Evolutionary conservation across 805 yeast genomes (phyloP).

Genomic region (Barnettozyma salicaria): DNA sequence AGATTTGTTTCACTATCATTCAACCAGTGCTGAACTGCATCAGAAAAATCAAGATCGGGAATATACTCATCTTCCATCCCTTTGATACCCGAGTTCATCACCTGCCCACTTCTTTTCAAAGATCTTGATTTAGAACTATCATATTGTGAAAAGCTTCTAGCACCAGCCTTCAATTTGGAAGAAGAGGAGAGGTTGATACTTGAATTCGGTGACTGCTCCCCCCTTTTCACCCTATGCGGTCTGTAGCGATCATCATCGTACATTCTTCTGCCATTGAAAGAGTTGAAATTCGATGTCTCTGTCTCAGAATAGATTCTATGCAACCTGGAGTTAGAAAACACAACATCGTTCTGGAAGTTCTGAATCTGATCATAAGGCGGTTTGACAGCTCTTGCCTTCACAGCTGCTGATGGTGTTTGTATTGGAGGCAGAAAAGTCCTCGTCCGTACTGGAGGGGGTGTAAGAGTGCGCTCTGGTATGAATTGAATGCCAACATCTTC

Average conservation of each 20-base stretch:
- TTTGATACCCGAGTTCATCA: not conserved
- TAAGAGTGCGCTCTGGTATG: conserved; percentile 7
- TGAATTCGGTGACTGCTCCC: conserved; percentile 5
- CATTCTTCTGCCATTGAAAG: conserved; percentile 46
- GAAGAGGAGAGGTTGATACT: conserved; percentile 4
- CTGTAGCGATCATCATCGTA: conserved; percentile 49
- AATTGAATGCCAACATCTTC: conserved; percentile 7
- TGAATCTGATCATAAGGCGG: conserved; percentile 22
- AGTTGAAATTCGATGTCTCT: conserved; percentile 55
- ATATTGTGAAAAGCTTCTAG: conserved; percentile 17
- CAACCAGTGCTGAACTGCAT: conserved; percentile 43
- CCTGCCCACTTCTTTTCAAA: conserved; percentile 5
- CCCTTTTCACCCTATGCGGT: conserved; percentile 27
- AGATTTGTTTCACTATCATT: conserved; percentile 9
- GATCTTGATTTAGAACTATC: conserved; percentile 12
- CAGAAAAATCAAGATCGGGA: conserved; percentile 60
- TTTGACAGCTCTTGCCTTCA: conserved; percentile 18
- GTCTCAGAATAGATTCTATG: conserved; percentile 60
- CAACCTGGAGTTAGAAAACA: conserved; percentile 27
- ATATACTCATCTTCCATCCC: conserved; percentile 75
- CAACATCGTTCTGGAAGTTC: conserved; percentile 13
- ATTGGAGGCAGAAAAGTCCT: conserved; percentile 7
- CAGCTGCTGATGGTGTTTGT: conserved; percentile 9
- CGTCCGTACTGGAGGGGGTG: not conserved
- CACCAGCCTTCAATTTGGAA: conserved; percentile 3